Base-by-base conservation (phyloP, 2,329 filamentous ascomycete genomes). In the Aulographum hederae region DNA sequence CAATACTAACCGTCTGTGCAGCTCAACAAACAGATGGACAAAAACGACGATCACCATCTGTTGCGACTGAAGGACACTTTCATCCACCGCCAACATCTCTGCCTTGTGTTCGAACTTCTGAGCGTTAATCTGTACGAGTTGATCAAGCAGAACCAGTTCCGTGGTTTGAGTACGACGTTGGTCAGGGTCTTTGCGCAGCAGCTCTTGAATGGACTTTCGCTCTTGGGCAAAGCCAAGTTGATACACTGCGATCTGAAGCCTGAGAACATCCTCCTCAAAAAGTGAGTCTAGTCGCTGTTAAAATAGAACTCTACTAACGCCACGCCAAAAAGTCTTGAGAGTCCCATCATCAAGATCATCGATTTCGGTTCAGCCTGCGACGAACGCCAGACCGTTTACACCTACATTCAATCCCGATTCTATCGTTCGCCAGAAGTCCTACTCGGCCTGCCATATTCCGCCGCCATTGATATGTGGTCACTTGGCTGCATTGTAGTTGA, bases 391-490 rank as follows among this genome's bases (percentile, higher is more conserved):
- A 98, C 89, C 1, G 89, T 98, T 18, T 98, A 98, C 54, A 98
- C 89, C 4, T 98, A 98, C 52, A 98, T 98, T 38, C 89, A 98
- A 53, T 98, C 89, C 6, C 70, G 89, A 44, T 98, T 98, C 57
- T 98, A 98, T 57, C 75, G 89, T 40, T 98, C 89, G 0, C 89
- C 89, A 1, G 89, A 98, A 52, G 89, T 98, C 10, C 57, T 98
- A 23, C 63, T 98, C n/a, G 89, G 89, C 3, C 60, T 98, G 30
- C 89, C 89, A 37, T 98, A 98, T 53, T 95, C 89, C 11, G 94
- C 89, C 4, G 89, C 89, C 27, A 98, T 98, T 47, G 89, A 98
- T 49, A 98, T 98, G 86, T 98, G 89, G 89, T 98, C 89, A 4
- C 62, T 98, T 28, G 89, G 89, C 33, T 98, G 89, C 55, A 98